Conservation (phyloP, 768 basidiomycete genomes). For the Nidula microcarpa region DNA sequence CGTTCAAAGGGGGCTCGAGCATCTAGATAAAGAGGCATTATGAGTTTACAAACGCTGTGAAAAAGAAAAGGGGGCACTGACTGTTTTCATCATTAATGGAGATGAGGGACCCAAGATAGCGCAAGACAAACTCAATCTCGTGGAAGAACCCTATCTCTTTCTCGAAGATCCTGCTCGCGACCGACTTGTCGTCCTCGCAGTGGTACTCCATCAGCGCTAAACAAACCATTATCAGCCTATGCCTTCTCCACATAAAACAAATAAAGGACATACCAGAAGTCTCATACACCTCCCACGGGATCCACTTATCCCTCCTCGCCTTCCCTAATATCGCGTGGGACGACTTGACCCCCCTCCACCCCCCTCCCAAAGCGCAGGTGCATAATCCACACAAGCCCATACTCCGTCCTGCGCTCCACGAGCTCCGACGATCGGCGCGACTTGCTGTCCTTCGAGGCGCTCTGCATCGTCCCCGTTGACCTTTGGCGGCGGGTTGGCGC, state of each 20-base stretch:
- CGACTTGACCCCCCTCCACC: slow-evolving; percentile 60
- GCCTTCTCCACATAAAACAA: slow-evolving; percentile 2
- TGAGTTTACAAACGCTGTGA: background rate
- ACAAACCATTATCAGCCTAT: slow-evolving; percentile 1
- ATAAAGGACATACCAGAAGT: slow-evolving; percentile 64
- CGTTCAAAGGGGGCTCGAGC: slow-evolving; percentile 95
- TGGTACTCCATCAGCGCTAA: slow-evolving; percentile 95
- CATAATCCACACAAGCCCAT: slow-evolving; percentile 78
- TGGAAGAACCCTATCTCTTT: slow-evolving; percentile 84
- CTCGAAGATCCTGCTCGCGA: slow-evolving; percentile 92
- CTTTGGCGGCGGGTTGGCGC: background rate
- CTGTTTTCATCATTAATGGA: slow-evolving; percentile 95
- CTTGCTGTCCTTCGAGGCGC: slow-evolving; percentile 49
- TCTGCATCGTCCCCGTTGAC: slow-evolving; percentile 11
- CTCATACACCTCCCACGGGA: slow-evolving; percentile 92
- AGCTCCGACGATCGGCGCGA: slow-evolving; percentile 52
- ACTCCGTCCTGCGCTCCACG: slow-evolving; percentile 61
- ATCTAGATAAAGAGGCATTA: slow-evolving; percentile 45
- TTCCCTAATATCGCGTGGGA: slow-evolving; percentile 76
- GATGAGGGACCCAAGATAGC: slow-evolving; percentile 91
- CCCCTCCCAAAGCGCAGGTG: slow-evolving; percentile 94
- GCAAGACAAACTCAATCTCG: slow-evolving; percentile 81
- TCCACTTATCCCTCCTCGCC: slow-evolving; percentile 73
- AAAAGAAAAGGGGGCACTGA: slow-evolving; percentile 35
- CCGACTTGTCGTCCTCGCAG: slow-evolving; percentile 69